phyloP scores from a whole-genome alignment of 2,329 filamentous ascomycete species.

The Metarhizium anisopliae region DNA sequence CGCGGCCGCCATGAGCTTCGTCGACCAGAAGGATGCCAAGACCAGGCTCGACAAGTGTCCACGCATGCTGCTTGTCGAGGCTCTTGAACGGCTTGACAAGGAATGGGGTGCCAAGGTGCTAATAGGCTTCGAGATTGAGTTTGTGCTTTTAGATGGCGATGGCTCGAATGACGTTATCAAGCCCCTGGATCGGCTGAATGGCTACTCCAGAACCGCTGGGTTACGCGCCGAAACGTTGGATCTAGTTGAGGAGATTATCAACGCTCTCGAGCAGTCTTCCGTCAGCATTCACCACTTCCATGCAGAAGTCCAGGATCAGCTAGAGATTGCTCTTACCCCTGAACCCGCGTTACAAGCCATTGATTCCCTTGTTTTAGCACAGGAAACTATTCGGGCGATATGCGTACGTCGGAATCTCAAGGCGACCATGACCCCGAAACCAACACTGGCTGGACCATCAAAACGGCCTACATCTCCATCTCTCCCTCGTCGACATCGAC shows the following conservation, averaged over 20 bases:
- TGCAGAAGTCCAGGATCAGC: background rate
- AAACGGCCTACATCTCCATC: too few species aligned
- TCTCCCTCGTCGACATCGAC: too few species aligned
- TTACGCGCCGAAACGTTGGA: background rate
- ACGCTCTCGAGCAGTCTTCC: conserved; percentile 1
- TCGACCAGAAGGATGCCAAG: background rate
- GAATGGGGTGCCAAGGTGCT: background rate
- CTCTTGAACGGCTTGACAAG: background rate
- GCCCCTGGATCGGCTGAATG: background rate
- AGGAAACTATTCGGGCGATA: conserved; percentile 3
- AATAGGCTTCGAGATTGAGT: background rate
- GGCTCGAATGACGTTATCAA: too few species aligned
- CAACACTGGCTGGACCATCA: background rate
- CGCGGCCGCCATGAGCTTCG: background rate
- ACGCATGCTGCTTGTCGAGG: background rate
- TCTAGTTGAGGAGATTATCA: background rate
- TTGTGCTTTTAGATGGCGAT: background rate
- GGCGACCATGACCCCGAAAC: conserved; percentile 4
- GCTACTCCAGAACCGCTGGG: background rate
- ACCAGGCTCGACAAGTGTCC: conserved; percentile 1
- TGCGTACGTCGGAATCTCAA: conserved; percentile 1
- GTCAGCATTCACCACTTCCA: conserved; percentile 4
- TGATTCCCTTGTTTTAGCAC: conserved; percentile 2
- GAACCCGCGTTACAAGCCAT: too few species aligned
- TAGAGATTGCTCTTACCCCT: too few species aligned